Percentiles rank a stretch among this genome's conserved stretches.
phyloP scores from a whole-genome alignment of 1,284 basidiomycete species.

The Austroboletus olivaceoglutinosus region DNA sequence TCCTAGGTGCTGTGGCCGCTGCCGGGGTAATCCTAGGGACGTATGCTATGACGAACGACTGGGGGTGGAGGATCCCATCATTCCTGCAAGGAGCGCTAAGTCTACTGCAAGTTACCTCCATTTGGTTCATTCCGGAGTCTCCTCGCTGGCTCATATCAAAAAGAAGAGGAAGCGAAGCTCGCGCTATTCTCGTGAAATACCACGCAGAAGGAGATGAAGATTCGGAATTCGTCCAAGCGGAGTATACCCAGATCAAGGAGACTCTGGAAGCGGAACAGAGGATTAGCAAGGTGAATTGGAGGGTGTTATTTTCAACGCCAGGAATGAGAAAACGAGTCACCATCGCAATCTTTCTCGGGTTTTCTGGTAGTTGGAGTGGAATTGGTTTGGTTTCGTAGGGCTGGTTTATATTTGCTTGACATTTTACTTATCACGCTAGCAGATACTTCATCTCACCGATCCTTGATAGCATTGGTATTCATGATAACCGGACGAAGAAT shows the following conservation, averaged over 20 bases:
- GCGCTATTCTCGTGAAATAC: slow-evolving; percentile 16
- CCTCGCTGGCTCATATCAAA: slow-evolving; percentile 59
- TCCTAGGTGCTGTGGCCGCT: slow-evolving; percentile 10
- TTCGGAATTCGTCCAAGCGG: slow-evolving; percentile 19
- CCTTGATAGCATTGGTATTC: not conserved
- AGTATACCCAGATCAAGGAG: slow-evolving; percentile 15
- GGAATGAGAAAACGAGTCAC: slow-evolving; percentile 8
- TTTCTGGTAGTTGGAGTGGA: not conserved
- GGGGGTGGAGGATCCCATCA: slow-evolving; percentile 37
- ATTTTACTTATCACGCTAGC: not conserved
- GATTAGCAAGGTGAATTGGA: not conserved
- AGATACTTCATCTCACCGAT: not conserved
- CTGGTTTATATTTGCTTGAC: not conserved
- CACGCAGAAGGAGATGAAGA: slow-evolving; percentile 16
- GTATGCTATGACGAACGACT: slow-evolving; percentile 46
- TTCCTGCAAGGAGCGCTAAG: slow-evolving; percentile 49
- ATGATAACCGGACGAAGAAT: no score
- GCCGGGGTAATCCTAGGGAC: slow-evolving; percentile 45
- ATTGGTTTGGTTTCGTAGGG: not conserved
- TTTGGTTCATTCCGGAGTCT: slow-evolving; percentile 54
- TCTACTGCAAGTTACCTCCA: slow-evolving; percentile 45
- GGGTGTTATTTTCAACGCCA: slow-evolving; percentile 3
- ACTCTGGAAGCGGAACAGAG: slow-evolving; percentile 30
- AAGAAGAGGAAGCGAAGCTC: slow-evolving; percentile 43
- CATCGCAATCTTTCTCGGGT: slow-evolving; percentile 18